These are phyloP conservation scores for Phytophthora europaea DNA, from an alignment of 352 stramenopile genomes.

Conservation along the genomic window DNA sequence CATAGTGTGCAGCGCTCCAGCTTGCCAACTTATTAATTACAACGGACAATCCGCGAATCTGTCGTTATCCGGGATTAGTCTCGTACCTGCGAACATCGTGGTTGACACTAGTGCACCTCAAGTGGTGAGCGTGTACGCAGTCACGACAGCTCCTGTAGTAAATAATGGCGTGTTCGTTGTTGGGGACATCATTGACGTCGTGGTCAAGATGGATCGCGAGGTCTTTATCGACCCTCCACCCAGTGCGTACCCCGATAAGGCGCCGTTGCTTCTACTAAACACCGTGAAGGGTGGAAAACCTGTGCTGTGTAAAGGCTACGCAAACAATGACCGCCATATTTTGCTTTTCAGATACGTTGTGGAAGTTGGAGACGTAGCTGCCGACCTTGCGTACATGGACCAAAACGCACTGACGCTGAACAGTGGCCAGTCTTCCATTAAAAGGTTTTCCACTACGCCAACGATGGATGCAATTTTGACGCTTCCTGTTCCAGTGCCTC, in stretches of 20 bases:
- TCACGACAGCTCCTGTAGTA: conserved; percentile 58
- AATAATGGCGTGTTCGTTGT: conserved; percentile 81
- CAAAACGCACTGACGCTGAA: conserved; percentile 76
- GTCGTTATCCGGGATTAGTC: conserved; percentile 50
- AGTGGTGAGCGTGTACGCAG: conserved; percentile 70
- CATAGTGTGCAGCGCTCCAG: conserved; percentile 51
- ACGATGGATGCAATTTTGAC: conserved; percentile 74
- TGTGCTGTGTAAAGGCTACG: conserved; percentile 74
- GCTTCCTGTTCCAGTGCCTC: conserved; percentile 56
- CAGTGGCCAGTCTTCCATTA: conserved; percentile 80
- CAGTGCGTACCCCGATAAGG: conserved; percentile 77
- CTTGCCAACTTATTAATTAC: conserved; percentile 77
- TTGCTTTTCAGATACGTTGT: conserved; percentile 85
- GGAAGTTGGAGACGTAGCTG: conserved; percentile 55
- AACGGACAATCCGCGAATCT: conserved; percentile 55
- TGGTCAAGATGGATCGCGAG: conserved; percentile 77
- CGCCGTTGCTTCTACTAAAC: conserved; percentile 74
- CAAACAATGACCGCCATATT: conserved; percentile 57
- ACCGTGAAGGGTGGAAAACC: conserved; percentile 51
- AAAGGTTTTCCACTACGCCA: conserved; percentile 83
- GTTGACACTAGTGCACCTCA: conserved; percentile 69
- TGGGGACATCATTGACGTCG: conserved; percentile 81
- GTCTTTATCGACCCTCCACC: conserved; percentile 85
- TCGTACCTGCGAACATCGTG: conserved; percentile 60
- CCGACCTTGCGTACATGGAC: conserved; percentile 68